Evolutionary conservation across 176 grass and related monocot genomes (phyloP).

Genomic region (Bromus sterilis): DNA sequence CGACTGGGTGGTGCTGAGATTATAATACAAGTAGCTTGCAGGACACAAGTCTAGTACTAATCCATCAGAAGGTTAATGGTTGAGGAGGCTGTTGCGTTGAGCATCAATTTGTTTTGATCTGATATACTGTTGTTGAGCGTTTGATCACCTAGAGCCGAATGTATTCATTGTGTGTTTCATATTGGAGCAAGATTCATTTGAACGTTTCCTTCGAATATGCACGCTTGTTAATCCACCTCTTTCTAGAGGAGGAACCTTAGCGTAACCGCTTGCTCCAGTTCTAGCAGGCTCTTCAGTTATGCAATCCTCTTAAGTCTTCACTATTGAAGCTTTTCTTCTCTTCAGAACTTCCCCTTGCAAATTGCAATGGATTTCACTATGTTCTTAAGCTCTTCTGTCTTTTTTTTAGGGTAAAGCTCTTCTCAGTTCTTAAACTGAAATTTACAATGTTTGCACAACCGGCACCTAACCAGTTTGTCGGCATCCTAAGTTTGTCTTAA

Average conservation of each 20-base stretch:
- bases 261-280: too few relatives aligned
- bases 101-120: neutral
- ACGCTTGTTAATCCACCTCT: too few relatives aligned
- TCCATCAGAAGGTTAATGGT: neutral
- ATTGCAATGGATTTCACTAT: too few relatives aligned
- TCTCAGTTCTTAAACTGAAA: too few relatives aligned
- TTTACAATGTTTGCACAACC: too few relatives aligned
- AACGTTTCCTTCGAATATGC: neutral
- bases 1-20: neutral
- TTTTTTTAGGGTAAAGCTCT: too few relatives aligned
- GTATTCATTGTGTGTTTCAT: neutral
- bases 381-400: too few relatives aligned
- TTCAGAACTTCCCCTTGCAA: too few relatives aligned
- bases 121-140: neutral
- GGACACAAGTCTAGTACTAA: conserved; percentile 1
- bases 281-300: too few relatives aligned
- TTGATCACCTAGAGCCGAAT: neutral
- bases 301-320: too few relatives aligned
- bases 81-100: neutral
- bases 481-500: neutral
- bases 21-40: conserved; percentile 22
- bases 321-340: too few relatives aligned
- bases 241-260: too few relatives aligned
- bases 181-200: neutral
- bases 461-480: neutral